Percentiles rank a stretch among this genome's conserved stretches.
Evolutionary conservation across 1,284 basidiomycete genomes (phyloP).

Genomic region (Pisolithus thermaeus): DNA sequence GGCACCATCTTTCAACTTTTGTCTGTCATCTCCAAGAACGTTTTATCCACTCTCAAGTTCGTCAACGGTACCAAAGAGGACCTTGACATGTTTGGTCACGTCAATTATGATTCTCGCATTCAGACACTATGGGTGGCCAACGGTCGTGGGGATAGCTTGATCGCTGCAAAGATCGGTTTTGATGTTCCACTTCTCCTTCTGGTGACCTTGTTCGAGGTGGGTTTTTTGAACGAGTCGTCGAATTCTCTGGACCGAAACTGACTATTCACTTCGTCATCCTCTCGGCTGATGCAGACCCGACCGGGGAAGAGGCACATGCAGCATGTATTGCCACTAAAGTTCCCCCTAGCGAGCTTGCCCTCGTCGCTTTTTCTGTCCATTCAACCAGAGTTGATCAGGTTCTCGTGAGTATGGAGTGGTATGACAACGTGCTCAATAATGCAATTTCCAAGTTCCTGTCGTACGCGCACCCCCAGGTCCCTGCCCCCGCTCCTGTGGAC

Average conservation of each 20-base stretch:
- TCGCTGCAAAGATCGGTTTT: constrained; percentile 68
- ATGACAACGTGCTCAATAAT: constrained; percentile 53
- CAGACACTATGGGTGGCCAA: constrained; percentile 82
- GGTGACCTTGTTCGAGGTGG: constrained; percentile 56
- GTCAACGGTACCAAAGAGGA: constrained; percentile 63
- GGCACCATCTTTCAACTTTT: constrained; percentile 76
- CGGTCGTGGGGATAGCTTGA: constrained; percentile 73
- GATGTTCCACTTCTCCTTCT: constrained; percentile 49
- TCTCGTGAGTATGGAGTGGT: constrained; percentile 77
- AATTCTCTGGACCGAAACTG: constrained; percentile 76
- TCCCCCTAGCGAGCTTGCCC: constrained; percentile 64
- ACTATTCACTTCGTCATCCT: constrained; percentile 83
- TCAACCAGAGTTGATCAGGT: constrained; percentile 79
- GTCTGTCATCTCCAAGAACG: constrained; percentile 58
- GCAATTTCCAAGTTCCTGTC: constrained; percentile 58
- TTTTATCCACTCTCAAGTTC: constrained; percentile 76
- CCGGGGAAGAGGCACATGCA: constrained; percentile 71
- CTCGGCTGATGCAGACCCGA: constrained; percentile 71
- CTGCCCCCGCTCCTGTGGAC: constrained; percentile 26
- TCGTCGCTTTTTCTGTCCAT: constrained; percentile 79
- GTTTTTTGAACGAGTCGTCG: constrained; percentile 72
- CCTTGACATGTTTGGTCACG: constrained; percentile 77
- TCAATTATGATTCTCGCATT: constrained; percentile 73
- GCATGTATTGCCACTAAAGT: constrained; percentile 77
- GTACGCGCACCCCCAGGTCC: constrained; percentile 33